These are phyloP conservation scores for Lasiodiplodia sp. DNA, from an alignment of 2,329 filamentous ascomycete species.

Conservation along the genomic window DNA sequence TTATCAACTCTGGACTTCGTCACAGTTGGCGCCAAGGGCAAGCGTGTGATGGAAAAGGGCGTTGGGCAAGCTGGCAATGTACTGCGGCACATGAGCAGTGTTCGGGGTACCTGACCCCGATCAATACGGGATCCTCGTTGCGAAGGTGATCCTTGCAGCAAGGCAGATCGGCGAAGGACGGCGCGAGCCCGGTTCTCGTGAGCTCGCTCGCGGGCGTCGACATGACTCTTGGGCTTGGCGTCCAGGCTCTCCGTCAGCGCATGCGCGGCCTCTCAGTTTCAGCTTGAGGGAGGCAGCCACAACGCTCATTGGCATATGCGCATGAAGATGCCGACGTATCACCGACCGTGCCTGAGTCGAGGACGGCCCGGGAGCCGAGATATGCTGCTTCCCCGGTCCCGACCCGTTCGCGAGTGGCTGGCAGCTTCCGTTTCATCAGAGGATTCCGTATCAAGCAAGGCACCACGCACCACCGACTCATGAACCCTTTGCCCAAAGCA, in stretches of 20 bases:
- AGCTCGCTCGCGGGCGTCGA: not conserved
- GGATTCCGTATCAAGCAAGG: not conserved
- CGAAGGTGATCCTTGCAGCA: not conserved
- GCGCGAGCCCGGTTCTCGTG: not conserved
- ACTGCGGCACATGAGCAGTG: not conserved
- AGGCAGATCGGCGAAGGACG: not conserved
- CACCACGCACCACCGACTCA: not conserved
- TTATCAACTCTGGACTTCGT: not conserved
- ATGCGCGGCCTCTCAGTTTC: not conserved
- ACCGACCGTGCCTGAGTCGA: not conserved
- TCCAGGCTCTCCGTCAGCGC: not conserved
- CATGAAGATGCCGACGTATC: not conserved
- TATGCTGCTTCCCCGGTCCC: not conserved
- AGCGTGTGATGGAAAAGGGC: not conserved
- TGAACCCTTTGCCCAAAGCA: conserved; percentile 4
- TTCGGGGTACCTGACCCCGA: conserved; percentile 9
- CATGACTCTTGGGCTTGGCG: conserved; percentile 4
- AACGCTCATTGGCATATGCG: not conserved
- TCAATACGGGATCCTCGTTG: not conserved
- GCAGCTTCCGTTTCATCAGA: conserved; percentile 3
- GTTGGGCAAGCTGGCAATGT: not conserved
- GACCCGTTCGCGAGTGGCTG: conserved; percentile 4
- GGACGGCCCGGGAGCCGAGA: not conserved
- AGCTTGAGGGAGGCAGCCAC: not conserved
- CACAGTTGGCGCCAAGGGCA: conserved; percentile 2